A percentile compares a stretch with the other conserved stretches of the same genome.
Evolutionary conservation across 768 basidiomycete genomes (phyloP).

Genomic region (Russula emetica): DNA sequence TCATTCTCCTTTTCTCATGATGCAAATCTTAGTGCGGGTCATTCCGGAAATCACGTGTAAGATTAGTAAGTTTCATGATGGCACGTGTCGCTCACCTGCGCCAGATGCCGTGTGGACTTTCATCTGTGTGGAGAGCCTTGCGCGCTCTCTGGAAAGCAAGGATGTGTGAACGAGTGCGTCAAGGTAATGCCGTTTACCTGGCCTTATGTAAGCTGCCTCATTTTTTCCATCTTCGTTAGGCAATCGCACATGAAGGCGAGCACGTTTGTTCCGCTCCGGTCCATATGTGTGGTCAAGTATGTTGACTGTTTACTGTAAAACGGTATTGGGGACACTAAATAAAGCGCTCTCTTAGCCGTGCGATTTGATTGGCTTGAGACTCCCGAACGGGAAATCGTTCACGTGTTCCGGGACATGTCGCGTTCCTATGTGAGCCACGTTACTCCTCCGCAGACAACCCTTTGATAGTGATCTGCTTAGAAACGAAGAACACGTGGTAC

Average conservation of each 20-base stretch:
- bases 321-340: neutral
- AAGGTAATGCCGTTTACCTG: constrained; percentile 37
- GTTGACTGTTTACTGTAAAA: constrained; percentile 7
- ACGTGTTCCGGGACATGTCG: constrained; percentile 23
- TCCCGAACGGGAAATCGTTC: constrained; percentile 19
- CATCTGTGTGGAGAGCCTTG: constrained; percentile 56
- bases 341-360: constrained; percentile 16
- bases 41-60: constrained; percentile 53
- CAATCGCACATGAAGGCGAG: constrained; percentile 47
- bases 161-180: constrained; percentile 50
- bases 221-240: constrained; percentile 33
- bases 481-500: constrained; percentile 42
- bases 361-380: constrained; percentile 15
- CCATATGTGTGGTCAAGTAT: constrained; percentile 55
- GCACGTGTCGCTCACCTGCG: constrained; percentile 28
- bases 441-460: neutral
- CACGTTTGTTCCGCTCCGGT: constrained; percentile 52
- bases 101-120: constrained; percentile 45
- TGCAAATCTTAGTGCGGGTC: constrained; percentile 45
- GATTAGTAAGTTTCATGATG: neutral
- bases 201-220: neutral
- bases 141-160: constrained; percentile 42
- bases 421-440: constrained; percentile 15
- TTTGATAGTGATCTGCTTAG: constrained; percentile 34
- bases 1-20: neutral